Evolutionary conservation across 2,329 filamentous ascomycete genomes (phyloP).

Genomic region (Fusarium humuli): DNA sequence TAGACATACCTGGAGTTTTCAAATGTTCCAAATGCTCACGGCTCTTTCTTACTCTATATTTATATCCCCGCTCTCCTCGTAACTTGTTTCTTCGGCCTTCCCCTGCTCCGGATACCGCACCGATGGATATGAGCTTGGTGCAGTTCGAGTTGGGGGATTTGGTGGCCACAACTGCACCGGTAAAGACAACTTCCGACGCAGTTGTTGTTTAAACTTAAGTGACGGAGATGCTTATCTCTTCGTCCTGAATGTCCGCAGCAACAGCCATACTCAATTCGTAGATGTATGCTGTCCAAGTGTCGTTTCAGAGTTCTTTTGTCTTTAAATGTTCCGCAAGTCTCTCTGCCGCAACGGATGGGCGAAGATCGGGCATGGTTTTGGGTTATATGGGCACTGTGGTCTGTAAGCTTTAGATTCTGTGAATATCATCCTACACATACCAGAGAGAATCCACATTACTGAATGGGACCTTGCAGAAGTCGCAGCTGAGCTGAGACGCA

Average conservation of each 20-base stretch:
- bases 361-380: too few relatives aligned
- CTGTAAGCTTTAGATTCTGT: rapidly evolving
- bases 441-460: neutral
- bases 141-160: rapidly evolving
- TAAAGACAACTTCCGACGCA: neutral
- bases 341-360: too few relatives aligned
- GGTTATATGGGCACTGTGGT: neutral
- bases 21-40: too few relatives aligned
- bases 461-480: neutral
- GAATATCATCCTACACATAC: rapidly evolving
- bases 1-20: too few relatives aligned
- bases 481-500: neutral
- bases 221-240: neutral
- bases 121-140: neutral
- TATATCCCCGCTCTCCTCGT: too few relatives aligned
- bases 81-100: too few relatives aligned
- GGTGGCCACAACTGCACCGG: neutral
- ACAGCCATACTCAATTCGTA: neutral
- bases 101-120: too few relatives aligned
- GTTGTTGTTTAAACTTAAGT: neutral
- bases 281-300: neutral
- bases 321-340: neutral
- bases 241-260: neutral
- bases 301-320: neutral
- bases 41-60: too few relatives aligned